A percentile compares a stretch with the other conserved stretches of the same genome.
phyloP scores from a whole-genome alignment of 768 basidiomycete species.

The Trichaptum fuscoviolaceum region DNA sequence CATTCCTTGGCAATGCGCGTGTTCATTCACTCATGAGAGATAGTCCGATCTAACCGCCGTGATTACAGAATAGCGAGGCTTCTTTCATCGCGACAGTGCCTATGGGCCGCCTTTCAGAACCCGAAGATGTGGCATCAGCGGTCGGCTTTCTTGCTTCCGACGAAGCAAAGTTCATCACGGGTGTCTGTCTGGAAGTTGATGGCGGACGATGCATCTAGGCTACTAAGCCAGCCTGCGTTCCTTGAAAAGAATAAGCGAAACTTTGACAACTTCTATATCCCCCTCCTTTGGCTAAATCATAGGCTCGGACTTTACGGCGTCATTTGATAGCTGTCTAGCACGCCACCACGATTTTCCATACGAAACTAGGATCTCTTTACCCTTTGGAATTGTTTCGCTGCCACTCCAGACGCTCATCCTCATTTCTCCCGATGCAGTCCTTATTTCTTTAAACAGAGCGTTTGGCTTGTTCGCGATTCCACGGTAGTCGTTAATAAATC shows the following conservation, averaged over 20 bases:
- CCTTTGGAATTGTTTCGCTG: constrained; percentile 57
- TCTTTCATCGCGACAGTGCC: not conserved
- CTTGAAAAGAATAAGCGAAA: not conserved
- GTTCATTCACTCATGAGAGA: not conserved
- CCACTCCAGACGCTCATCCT: constrained; percentile 75
- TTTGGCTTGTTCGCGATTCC: constrained; percentile 69
- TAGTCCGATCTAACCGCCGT: not conserved
- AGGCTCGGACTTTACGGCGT: constrained; percentile 2
- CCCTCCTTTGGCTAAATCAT: not conserved
- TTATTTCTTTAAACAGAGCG: constrained; percentile 58
- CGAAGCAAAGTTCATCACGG: constrained; percentile 10
- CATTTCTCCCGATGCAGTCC: constrained; percentile 52
- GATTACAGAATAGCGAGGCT: not conserved
- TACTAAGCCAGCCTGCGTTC: not conserved
- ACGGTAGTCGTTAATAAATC: constrained; percentile 90
- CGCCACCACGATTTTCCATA: constrained; percentile 89
- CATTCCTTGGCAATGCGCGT: not conserved
- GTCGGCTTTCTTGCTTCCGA: constrained; percentile 9
- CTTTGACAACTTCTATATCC: not conserved
- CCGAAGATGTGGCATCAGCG: constrained; percentile 6
- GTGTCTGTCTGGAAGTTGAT: constrained; percentile 6
- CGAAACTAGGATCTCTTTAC: constrained; percentile 80
- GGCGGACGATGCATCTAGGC: constrained; percentile 4
- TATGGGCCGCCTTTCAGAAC: constrained; percentile 2
- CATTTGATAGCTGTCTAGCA: constrained; percentile 29